Evolutionary conservation across 179 eudicot genomes (phyloP), one percentile per base, ranked within the genome.

Genomic region (Patellifolia procumbens): DNA sequence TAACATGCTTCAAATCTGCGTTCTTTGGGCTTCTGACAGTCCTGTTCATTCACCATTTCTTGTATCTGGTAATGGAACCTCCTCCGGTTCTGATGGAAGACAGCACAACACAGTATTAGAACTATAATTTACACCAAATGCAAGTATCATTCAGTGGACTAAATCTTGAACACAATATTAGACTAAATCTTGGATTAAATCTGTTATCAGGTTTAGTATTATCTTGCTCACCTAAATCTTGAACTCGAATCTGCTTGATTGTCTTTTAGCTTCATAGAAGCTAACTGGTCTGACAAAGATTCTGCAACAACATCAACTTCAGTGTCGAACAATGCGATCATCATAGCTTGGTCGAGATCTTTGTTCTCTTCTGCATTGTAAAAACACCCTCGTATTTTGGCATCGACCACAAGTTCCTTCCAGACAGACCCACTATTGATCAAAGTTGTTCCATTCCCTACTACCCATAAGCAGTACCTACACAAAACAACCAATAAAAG

Each of bases 341-440:
- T 29, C 24, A 86, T 83, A 29, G 76, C 85, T 56, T 46, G 31
- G 31, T 78, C 68, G 42, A 82, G 78, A 39, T 78, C 79, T 4
- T n/a, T 29, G 39, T 84, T 87, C 77, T 84, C 82, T 0, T 78
- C 77, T 12, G 85, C 89, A 59, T 80, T 58, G 49, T 67, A 77
- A 59, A 63, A 82, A 77, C 82, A 75, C 22, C 84, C 81, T 28
- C 87, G 81, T 17, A 13, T 11, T 74, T 53, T 76, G n/a, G 89
- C 89, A 84, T 86, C 84, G 13, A 2, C 10, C 35, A 86, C 78
- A 20, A 84, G 73, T 35, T 78, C 74, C 34, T 74, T 82, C 87
- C 89, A 86, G n/a, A 78, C 84, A 15, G 72, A 52, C 37, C 52
- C 70, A 51, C 83, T 81, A 0, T 66, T 74, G 19, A 29, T 59